A percentile compares a stretch with the other conserved stretches of the same genome.
phyloP scores from a whole-genome alignment of 768 basidiomycete species.

The Candolleomyces eurysporus region DNA sequence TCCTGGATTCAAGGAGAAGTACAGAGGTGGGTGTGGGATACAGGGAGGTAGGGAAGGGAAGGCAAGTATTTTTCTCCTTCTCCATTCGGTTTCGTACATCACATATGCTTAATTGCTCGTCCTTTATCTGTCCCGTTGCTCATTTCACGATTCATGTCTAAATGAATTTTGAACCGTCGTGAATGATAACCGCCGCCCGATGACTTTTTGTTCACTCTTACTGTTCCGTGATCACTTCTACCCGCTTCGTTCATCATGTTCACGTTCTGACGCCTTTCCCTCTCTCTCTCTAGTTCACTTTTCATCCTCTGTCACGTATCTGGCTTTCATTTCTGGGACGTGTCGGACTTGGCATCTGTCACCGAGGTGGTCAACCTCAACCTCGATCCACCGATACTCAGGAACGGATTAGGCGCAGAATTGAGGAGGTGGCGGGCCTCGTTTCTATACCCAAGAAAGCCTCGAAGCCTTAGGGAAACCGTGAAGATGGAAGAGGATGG shows the following conservation, averaged over 20 bases:
- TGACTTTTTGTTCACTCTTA: neutral
- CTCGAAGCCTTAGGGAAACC: conserved; percentile 13
- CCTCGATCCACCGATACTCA: conserved; percentile 7
- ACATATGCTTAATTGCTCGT: neutral
- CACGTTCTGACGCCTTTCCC: neutral
- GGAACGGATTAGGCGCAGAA: conserved; percentile 11
- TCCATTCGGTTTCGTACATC: neutral
- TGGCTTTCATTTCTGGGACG: conserved; percentile 64
- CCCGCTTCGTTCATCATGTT: neutral
- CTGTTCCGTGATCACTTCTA: no score
- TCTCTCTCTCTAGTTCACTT: no score
- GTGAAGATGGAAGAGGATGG: conserved; percentile 25
- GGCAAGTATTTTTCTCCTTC: no score
- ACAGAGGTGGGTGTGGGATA: conserved; percentile 32
- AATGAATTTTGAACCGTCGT: no score
- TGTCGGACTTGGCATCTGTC: conserved; percentile 42
- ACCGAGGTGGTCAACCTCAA: conserved; percentile 55
- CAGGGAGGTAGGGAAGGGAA: conserved; percentile 2
- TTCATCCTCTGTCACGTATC: conserved; percentile 39
- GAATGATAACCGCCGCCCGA: no score
- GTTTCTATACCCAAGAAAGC: conserved; percentile 33
- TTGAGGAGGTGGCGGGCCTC: conserved; percentile 30
- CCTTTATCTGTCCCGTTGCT: no score
- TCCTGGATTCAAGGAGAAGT: no score
- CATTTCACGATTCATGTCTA: no score